phyloP scores from a whole-genome alignment of 2,329 filamentous ascomycete species.

The Aspergillus thermomutatus region DNA sequence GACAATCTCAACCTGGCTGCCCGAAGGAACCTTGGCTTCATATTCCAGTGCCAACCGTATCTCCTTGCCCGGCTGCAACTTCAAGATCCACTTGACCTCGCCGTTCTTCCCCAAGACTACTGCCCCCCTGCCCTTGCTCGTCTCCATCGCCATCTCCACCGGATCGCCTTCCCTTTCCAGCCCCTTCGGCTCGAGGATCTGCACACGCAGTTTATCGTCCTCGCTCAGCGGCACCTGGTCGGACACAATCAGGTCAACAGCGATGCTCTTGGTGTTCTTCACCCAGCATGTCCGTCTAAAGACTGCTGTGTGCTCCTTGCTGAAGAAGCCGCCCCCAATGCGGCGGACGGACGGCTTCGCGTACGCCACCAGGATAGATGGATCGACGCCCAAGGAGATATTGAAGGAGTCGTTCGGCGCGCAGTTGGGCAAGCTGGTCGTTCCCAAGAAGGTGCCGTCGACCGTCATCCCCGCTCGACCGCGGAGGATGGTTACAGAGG shows the following conservation, averaged over 20 bases:
- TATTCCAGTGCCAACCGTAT: constrained; percentile 61
- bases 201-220: constrained; percentile 28
- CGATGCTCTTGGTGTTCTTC: constrained; percentile 28
- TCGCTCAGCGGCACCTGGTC: constrained; percentile 34
- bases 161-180: constrained; percentile 25
- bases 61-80: constrained; percentile 55
- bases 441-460: constrained; percentile 30
- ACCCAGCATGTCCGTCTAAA: constrained; percentile 30
- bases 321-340: constrained; percentile 26
- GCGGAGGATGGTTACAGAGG: constrained; percentile 26
- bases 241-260: constrained; percentile 25
- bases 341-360: constrained; percentile 26
- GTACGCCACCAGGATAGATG: constrained; percentile 29
- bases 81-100: constrained; percentile 58
- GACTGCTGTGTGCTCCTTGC: constrained; percentile 27
- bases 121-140: constrained; percentile 54
- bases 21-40: constrained; percentile 53
- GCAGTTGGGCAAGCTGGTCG: constrained; percentile 21
- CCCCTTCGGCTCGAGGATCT: constrained; percentile 26
- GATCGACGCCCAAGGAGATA: constrained; percentile 33
- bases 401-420: constrained; percentile 26
- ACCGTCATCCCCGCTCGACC: constrained; percentile 26
- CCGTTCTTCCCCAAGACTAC: constrained; percentile 56
- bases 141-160: constrained; percentile 21
- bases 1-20: constrained; percentile 10